Percentiles rank a stretch among this genome's conserved stretches.
Evolutionary conservation across 2,329 filamentous ascomycete species (phyloP).

Genomic region (Tothia fuscella): DNA sequence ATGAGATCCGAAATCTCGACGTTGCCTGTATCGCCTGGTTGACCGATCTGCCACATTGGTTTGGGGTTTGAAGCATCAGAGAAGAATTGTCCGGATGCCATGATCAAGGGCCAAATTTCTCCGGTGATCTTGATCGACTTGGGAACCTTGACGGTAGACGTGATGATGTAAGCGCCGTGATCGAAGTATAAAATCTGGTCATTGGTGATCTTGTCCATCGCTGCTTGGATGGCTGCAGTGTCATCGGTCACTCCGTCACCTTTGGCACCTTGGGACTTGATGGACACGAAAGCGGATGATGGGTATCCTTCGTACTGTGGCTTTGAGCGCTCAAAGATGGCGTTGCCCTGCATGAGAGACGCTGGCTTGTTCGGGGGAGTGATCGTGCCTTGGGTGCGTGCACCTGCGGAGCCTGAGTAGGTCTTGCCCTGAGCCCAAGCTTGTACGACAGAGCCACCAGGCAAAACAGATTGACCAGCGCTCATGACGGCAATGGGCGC

Average conservation of each 20-base stretch:
- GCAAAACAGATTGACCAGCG: constrained; percentile 50
- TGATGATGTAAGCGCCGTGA: constrained; percentile 51
- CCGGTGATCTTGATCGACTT: constrained; percentile 66
- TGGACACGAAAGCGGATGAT: constrained; percentile 63
- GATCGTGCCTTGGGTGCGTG: constrained; percentile 44
- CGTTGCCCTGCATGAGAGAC: constrained; percentile 49
- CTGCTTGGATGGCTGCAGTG: constrained; percentile 67
- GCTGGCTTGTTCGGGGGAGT: constrained; percentile 49
- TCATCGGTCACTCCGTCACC: constrained; percentile 85
- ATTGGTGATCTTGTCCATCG: constrained; percentile 54
- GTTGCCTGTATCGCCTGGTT: constrained; percentile 60
- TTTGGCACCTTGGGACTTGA: constrained; percentile 70
- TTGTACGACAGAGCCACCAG: constrained; percentile 54
- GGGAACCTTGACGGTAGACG: constrained; percentile 46
- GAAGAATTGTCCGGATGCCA: constrained; percentile 68
- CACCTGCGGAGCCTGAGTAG: constrained; percentile 44
- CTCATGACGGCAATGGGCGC: constrained; percentile 55
- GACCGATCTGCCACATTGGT: constrained; percentile 76
- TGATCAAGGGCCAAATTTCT: constrained; percentile 82
- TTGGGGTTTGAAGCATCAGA: constrained; percentile 61
- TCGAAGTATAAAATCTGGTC: constrained; percentile 54
- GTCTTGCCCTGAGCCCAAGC: constrained; percentile 72
- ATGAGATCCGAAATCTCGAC: constrained; percentile 85
- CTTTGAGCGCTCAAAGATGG: constrained; percentile 74
- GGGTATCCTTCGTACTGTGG: constrained; percentile 69